Conservation (phyloP, 345 rosid genomes). For the Aquilaria sinensis region DNA sequence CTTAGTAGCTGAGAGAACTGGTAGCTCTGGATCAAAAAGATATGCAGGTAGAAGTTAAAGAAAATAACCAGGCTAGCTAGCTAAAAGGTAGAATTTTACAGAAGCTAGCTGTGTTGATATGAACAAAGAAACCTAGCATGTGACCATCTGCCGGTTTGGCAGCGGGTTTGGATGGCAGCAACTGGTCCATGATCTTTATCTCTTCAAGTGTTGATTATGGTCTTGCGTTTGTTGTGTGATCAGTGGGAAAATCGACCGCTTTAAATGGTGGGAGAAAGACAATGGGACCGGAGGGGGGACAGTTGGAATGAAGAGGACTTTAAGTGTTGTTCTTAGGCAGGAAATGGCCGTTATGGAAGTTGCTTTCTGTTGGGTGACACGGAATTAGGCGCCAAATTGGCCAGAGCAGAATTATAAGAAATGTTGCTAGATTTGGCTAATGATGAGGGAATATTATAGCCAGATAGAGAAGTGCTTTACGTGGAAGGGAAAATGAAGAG, state of each 20-base stretch:
- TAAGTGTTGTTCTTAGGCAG: conserved; percentile 5
- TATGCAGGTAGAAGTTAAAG: no score
- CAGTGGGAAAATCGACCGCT: neutral
- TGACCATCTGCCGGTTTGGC: conserved; percentile 7
- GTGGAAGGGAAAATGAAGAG: conserved; percentile 27
- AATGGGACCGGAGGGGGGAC: conserved; percentile 14
- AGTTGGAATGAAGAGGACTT: conserved; percentile 31
- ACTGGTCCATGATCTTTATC: conserved; percentile 18
- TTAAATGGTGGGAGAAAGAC: conserved; percentile 9
- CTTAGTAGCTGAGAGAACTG: no score
- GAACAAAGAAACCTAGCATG: no score
- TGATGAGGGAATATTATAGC: neutral
- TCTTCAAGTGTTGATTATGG: conserved; percentile 1
- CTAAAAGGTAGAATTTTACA: no score
- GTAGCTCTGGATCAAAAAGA: no score
- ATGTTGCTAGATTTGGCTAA: no score
- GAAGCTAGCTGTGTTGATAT: no score
- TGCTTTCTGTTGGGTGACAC: conserved; percentile 19
- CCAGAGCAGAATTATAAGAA: conserved; percentile 1
- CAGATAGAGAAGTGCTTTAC: conserved; percentile 26
- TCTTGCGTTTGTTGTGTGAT: neutral
- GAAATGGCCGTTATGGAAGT: conserved; percentile 24
- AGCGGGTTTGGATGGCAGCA: neutral
- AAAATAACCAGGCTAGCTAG: no score
- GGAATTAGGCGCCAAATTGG: conserved; percentile 30